Percentiles rank a stretch among this genome's conserved stretches.
These are phyloP conservation scores for Termitomyces sp. DNA, from an alignment of 1,284 basidiomycete species.

Conservation along the genomic window DNA sequence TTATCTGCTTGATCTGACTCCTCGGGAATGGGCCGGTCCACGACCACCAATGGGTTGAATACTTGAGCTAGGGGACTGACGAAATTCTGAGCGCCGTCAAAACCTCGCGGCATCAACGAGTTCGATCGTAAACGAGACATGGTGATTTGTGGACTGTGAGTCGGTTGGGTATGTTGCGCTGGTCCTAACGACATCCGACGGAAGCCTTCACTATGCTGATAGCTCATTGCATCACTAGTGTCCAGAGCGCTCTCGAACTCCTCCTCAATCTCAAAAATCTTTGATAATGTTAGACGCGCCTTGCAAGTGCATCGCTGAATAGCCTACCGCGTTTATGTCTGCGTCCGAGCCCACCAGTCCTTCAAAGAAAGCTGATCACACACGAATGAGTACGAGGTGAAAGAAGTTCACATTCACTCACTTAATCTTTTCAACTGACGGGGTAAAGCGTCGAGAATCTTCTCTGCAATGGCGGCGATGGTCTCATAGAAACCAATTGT, in stretches of 20 bases:
- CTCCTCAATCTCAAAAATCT: constrained; percentile 83
- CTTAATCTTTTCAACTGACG: constrained; percentile 66
- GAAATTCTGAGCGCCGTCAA: constrained; percentile 37
- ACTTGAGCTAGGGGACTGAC: constrained; percentile 69
- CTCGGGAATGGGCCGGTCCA: constrained; percentile 43
- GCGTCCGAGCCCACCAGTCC: constrained; percentile 66
- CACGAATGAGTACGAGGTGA: background rate
- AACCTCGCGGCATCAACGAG: constrained; percentile 39
- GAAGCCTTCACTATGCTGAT: constrained; percentile 21
- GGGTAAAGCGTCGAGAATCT: constrained; percentile 67
- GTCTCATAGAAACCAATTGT: constrained; percentile 71
- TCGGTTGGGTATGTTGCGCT: constrained; percentile 5
- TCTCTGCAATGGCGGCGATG: constrained; percentile 59
- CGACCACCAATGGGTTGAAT: constrained; percentile 60
- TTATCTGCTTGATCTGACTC: constrained; percentile 19
- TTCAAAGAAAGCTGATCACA: constrained; percentile 67
- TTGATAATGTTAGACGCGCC: background rate
- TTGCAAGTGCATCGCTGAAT: background rate
- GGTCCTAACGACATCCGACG: constrained; percentile 22
- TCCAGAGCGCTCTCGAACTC: constrained; percentile 61
- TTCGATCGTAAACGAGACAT: constrained; percentile 39
- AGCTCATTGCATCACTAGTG: constrained; percentile 29
- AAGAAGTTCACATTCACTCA: constrained; percentile 31
- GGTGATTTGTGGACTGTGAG: constrained; percentile 10
- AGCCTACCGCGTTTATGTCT: constrained; percentile 69